Percentiles rank a stretch among this genome's conserved stretches.
Evolutionary conservation across 805 yeast genomes (phyloP).

Genomic region (Candida argentea): DNA sequence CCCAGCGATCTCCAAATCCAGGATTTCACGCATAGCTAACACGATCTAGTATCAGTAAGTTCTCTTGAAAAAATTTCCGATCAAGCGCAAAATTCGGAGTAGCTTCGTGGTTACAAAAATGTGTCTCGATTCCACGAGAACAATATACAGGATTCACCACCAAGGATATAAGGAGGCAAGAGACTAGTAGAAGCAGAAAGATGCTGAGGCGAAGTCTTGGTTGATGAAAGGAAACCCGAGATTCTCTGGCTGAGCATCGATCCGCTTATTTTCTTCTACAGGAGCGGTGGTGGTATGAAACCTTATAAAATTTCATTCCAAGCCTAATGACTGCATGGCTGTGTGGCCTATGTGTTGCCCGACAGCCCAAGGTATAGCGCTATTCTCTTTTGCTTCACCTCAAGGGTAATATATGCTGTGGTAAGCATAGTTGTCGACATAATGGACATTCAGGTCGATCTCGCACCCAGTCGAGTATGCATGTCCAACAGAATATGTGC

Average conservation of each 20-base stretch:
- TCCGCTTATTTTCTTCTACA: conserved; percentile 2
- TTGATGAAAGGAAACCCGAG: conserved; percentile 2
- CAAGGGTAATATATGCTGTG: conserved; percentile 53
- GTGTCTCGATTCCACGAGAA: no score
- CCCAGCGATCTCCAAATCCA: no score
- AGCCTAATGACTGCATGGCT: background rate
- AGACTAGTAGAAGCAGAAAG: no score
- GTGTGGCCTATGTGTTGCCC: background rate
- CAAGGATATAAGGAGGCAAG: no score
- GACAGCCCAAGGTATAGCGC: background rate
- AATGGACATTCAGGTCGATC: conserved; percentile 87
- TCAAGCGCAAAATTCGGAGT: no score
- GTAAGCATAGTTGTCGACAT: conserved; percentile 63
- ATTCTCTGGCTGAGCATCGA: conserved; percentile 2
- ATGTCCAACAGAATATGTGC: conserved; percentile 87
- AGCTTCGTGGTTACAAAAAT: no score
- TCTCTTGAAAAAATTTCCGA: no score
- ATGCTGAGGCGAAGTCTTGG: no score
- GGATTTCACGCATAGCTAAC: no score
- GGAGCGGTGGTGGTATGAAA: background rate
- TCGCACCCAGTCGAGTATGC: conserved; percentile 82
- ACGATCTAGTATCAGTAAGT: no score
- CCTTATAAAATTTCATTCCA: background rate
- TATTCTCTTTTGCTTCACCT: conserved; percentile 14
- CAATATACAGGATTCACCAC: no score